phyloP scores from a whole-genome alignment of 345 rosid genomes.

The Eutrema japonicum region DNA sequence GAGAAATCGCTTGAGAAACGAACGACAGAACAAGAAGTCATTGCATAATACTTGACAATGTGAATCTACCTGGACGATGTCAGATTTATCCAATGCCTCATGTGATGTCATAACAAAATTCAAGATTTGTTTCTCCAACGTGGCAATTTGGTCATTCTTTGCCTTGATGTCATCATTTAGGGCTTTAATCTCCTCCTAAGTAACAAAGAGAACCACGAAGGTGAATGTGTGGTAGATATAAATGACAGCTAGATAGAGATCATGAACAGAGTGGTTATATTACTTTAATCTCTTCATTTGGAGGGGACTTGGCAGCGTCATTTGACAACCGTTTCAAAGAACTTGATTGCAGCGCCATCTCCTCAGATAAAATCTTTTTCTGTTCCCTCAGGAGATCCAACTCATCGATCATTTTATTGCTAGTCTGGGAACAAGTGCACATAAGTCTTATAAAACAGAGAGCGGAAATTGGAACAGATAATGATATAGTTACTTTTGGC shows the following conservation, averaged over 20 bases:
- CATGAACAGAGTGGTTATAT: conserved; percentile 19
- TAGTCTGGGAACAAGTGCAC: conserved; percentile 56
- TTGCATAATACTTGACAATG: conserved; percentile 8
- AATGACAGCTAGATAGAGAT: conserved; percentile 26
- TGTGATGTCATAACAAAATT: conserved; percentile 64
- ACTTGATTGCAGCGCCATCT: conserved; percentile 83
- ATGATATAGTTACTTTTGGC: neutral
- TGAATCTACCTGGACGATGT: conserved; percentile 67
- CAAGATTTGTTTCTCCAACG: conserved; percentile 80
- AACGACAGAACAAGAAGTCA: conserved; percentile 15
- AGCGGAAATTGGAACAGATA: conserved; percentile 10
- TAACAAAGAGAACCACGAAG: conserved; percentile 36
- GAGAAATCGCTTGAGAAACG: conserved; percentile 39
- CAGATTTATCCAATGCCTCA: conserved; percentile 61
- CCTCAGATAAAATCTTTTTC: conserved; percentile 88
- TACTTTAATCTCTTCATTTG: conserved; percentile 72
- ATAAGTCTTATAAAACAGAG: conserved; percentile 15
- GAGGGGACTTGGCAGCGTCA: conserved; percentile 73
- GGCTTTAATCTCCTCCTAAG: conserved; percentile 73
- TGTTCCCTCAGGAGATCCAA: conserved; percentile 92
- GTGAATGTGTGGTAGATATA: conserved; percentile 30
- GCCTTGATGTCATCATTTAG: conserved; percentile 71
- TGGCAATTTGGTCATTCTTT: conserved; percentile 76
- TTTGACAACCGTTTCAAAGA: conserved; percentile 81
- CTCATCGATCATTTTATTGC: conserved; percentile 79